These are phyloP conservation scores for Daldinia loculata DNA, from an alignment of 495 filamentous ascomycete species.

Conservation along the genomic window DNA sequence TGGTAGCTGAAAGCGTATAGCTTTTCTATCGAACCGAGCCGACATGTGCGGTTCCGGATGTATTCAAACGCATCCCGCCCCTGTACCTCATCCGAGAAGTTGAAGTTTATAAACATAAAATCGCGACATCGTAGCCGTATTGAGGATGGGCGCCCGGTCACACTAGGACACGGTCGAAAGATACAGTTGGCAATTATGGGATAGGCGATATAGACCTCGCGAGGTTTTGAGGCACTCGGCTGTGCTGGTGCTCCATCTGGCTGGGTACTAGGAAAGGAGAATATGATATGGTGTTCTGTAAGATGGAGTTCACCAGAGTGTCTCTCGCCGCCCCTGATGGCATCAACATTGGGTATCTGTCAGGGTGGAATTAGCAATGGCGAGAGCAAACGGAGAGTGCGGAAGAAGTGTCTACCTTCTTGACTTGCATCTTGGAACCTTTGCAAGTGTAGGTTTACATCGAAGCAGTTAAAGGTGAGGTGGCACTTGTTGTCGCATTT, in stretches of 20 bases:
- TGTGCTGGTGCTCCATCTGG: conserved; percentile 25
- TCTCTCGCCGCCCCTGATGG: conserved; percentile 45
- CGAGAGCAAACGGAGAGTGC: not conserved
- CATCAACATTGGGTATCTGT: conserved; percentile 46
- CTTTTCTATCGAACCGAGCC: conserved; percentile 83
- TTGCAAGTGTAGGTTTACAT: conserved; percentile 12
- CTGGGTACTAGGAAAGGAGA: conserved; percentile 31
- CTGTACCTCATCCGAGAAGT: conserved; percentile 76
- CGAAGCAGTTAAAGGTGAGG: conserved; percentile 5
- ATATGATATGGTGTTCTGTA: conserved; percentile 46
- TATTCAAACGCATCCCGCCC: conserved; percentile 89
- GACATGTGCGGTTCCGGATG: conserved; percentile 83
- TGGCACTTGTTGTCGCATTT: conserved; percentile 35
- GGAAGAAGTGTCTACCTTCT: conserved; percentile 28
- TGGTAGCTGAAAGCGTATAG: conserved; percentile 90
- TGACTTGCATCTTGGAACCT: conserved; percentile 33
- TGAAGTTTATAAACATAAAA: conserved; percentile 91
- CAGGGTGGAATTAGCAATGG: conserved; percentile 17
- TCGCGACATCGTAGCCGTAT: conserved; percentile 91
- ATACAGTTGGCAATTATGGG: conserved; percentile 84
- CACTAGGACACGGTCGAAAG: conserved; percentile 73
- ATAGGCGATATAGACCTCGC: conserved; percentile 91
- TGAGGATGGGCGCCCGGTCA: conserved; percentile 76
- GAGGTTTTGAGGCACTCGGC: conserved; percentile 58
- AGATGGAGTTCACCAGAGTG: conserved; percentile 47